These are phyloP conservation scores for Bipolaris gigantea DNA, from an alignment of 2,329 filamentous ascomycete genomes.

Conservation along the genomic window DNA sequence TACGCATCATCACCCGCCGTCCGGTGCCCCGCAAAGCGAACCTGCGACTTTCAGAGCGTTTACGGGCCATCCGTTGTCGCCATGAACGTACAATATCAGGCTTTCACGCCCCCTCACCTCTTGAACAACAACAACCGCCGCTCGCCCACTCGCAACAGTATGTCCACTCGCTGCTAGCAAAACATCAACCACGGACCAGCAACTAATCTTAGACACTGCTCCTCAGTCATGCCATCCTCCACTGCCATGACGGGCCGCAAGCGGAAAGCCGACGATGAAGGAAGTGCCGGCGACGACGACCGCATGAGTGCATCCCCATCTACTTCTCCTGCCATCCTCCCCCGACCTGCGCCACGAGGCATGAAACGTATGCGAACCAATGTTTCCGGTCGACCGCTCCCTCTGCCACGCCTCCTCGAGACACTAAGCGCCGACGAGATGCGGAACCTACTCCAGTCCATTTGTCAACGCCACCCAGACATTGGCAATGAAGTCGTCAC, in stretches of 20 bases:
- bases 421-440: constrained; percentile 86
- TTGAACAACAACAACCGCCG: constrained; percentile 55
- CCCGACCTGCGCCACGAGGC: constrained; percentile 63
- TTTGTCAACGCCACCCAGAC: constrained; percentile 86
- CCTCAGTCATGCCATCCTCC: constrained; percentile 43
- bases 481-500: constrained; percentile 82
- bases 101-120: constrained; percentile 64
- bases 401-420: constrained; percentile 80
- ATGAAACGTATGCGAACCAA: constrained; percentile 68
- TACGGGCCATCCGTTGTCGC: constrained; percentile 29
- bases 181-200: constrained; percentile 6
- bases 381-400: constrained; percentile 65
- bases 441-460: constrained; percentile 80
- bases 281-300: constrained; percentile 63
- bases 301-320: constrained; percentile 90
- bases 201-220: constrained; percentile 12
- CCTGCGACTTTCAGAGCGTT: constrained; percentile 19
- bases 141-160: constrained; percentile 63
- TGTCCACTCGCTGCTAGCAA: constrained; percentile 31
- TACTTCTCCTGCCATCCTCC: constrained; percentile 74
- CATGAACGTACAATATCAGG: constrained; percentile 66
- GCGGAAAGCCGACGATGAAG: constrained; percentile 81
- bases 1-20: constrained; percentile 1
- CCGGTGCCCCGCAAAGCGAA: constrained; percentile 14
- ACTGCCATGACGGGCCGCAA: constrained; percentile 62